These are phyloP conservation scores for Scheffersomyces stipitis DNA, from an alignment of 805 yeast species.

Conservation along the genomic window DNA sequence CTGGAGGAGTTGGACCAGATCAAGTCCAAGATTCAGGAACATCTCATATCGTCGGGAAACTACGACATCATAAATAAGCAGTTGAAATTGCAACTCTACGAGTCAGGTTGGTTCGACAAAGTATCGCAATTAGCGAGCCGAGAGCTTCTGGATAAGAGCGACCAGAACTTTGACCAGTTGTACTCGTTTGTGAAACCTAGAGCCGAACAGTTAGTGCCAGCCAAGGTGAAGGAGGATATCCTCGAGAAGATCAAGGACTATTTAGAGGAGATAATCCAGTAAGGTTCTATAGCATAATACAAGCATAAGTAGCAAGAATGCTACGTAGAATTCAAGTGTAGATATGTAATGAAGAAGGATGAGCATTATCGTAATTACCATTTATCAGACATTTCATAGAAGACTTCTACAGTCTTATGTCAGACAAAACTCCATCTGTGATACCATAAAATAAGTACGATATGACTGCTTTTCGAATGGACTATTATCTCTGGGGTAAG, in stretches of 20 bases:
- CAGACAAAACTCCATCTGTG: too few species aligned
- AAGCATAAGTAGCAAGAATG: too few species aligned
- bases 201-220: constrained; percentile 73
- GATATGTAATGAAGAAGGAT: too few species aligned
- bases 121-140: constrained; percentile 57
- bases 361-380: too few species aligned
- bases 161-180: constrained; percentile 54
- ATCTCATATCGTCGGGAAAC: constrained; percentile 73
- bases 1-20: constrained; percentile 42
- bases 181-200: constrained; percentile 55
- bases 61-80: constrained; percentile 71
- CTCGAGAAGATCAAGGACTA: constrained; percentile 58
- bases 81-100: constrained; percentile 62
- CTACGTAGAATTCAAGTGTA: too few species aligned
- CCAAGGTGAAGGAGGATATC: constrained; percentile 57
- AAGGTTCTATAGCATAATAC: too few species aligned
- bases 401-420: too few species aligned
- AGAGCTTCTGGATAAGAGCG: constrained; percentile 45
- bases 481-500: too few species aligned
- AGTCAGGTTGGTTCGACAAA: constrained; percentile 85
- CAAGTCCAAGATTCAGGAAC: constrained; percentile 65
- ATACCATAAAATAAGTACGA: too few species aligned
- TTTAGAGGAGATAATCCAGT: constrained; percentile 46
- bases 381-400: too few species aligned
- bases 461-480: too few species aligned